Conservation (phyloP, 2,329 filamentous ascomycete genomes). For the Neofusicoccum sp. region DNA sequence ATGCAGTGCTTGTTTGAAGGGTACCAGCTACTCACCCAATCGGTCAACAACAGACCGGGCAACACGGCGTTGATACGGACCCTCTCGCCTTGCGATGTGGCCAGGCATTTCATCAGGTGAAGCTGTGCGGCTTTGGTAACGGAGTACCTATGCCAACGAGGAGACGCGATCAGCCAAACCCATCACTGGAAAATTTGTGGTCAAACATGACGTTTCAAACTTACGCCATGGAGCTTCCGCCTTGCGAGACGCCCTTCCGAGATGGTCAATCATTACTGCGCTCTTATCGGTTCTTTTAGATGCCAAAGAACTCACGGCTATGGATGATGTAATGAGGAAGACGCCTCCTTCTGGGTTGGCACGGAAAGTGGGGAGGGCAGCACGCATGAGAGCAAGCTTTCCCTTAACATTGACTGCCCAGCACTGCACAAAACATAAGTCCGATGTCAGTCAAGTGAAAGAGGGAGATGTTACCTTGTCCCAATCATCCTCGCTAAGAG, state of each 20-base stretch:
- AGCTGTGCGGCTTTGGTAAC: slow-evolving; percentile 64
- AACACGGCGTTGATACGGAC: slow-evolving; percentile 60
- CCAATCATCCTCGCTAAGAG: slow-evolving; percentile 61
- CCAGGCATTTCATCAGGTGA: slow-evolving; percentile 62
- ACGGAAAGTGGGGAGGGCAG: slow-evolving; percentile 59
- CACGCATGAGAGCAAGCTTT: slow-evolving; percentile 52
- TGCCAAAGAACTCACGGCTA: slow-evolving; percentile 48
- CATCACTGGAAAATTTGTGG: too few relatives aligned
- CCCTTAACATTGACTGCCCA: slow-evolving; percentile 61
- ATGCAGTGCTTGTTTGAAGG: background rate
- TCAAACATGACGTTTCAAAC: background rate
- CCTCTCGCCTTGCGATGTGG: slow-evolving; percentile 57
- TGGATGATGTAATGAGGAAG: slow-evolving; percentile 62
- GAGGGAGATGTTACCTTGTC: slow-evolving; percentile 49
- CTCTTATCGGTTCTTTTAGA: background rate
- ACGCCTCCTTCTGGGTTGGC: slow-evolving; percentile 62
- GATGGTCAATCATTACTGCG: background rate
- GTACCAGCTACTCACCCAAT: slow-evolving; percentile 54
- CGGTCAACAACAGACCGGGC: slow-evolving; percentile 60
- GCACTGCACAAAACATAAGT: slow-evolving; percentile 43
- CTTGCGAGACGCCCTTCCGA: slow-evolving; percentile 46
- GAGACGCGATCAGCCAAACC: background rate
- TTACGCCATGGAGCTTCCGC: slow-evolving; percentile 59
- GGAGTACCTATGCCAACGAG: slow-evolving; percentile 51
- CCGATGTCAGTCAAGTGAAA: slow-evolving; percentile 19